These are phyloP conservation scores for Stenogyne calaminthoides DNA, from an alignment of 305 asterid species.

Conservation along the genomic window DNA sequence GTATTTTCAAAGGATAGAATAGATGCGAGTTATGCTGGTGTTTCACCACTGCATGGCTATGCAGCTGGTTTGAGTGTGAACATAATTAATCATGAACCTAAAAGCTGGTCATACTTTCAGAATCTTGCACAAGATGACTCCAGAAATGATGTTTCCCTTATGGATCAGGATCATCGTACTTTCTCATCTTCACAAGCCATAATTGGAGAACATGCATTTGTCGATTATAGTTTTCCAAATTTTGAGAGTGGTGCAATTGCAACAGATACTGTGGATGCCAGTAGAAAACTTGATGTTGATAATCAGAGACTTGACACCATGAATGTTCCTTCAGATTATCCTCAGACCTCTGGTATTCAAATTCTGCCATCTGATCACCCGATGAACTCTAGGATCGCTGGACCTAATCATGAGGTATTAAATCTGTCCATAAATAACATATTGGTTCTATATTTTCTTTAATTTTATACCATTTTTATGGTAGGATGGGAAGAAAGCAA, in stretches of 20 bases:
- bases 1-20: slow-evolving; percentile 64
- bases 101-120: slow-evolving; percentile 82
- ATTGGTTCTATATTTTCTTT: slow-evolving; percentile 14
- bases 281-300: slow-evolving; percentile 40
- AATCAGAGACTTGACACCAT: slow-evolving; percentile 51
- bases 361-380: slow-evolving; percentile 46
- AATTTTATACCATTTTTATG: slow-evolving; percentile 18
- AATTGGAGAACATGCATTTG: slow-evolving; percentile 46
- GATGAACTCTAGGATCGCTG: slow-evolving; percentile 49
- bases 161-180: slow-evolving; percentile 85
- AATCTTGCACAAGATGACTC: slow-evolving; percentile 70
- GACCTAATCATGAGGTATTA: slow-evolving; percentile 59
- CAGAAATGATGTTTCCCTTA: slow-evolving; percentile 77
- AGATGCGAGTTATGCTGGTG: slow-evolving; percentile 45
- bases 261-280: slow-evolving; percentile 46
- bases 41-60: slow-evolving; percentile 48
- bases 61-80: slow-evolving; percentile 76
- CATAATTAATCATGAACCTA: slow-evolving; percentile 76
- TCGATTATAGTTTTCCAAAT: slow-evolving; percentile 53
- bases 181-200: slow-evolving; percentile 50
- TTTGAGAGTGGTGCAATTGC: slow-evolving; percentile 45
- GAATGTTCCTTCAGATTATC: slow-evolving; percentile 56
- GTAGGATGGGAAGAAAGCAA: slow-evolving; percentile 68
- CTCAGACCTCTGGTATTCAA: slow-evolving; percentile 51
- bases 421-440: slow-evolving; percentile 16